Conservation (phyloP, 2,329 filamentous ascomycete species). For the Boeremia exigua region DNA sequence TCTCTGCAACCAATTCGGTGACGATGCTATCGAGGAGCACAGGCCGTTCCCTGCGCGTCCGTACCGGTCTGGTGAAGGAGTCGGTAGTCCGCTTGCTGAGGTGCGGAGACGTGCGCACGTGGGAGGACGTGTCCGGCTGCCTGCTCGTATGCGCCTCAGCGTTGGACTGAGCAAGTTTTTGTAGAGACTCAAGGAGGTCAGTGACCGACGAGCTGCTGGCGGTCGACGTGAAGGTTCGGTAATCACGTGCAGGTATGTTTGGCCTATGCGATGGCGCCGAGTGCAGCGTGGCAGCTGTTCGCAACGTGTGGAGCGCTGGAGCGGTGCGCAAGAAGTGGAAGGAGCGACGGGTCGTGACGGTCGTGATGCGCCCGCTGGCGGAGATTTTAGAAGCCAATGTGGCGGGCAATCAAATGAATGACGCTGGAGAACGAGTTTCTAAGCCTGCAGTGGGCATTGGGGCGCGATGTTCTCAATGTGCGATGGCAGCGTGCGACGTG, state of each 20-base stretch:
- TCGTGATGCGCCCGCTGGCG: slow-evolving; percentile 37
- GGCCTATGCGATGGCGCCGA: neutral
- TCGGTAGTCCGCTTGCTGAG: neutral
- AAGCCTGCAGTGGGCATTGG: slow-evolving; percentile 8
- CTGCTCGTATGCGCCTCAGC: neutral
- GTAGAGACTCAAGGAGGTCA: slow-evolving; percentile 1
- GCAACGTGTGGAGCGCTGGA: slow-evolving; percentile 1
- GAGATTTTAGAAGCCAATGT: slow-evolving; percentile 39
- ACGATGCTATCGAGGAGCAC: slow-evolving; percentile 13
- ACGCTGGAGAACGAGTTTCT: slow-evolving; percentile 6
- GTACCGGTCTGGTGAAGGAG: slow-evolving; percentile 1
- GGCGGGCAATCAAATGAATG: slow-evolving; percentile 21
- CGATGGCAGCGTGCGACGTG: neutral
- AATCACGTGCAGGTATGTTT: no score
- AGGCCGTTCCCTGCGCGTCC: neutral
- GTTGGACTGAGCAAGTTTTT: neutral
- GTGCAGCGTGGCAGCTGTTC: slow-evolving; percentile 8
- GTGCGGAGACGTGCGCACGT: neutral
- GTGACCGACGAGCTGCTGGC: neutral
- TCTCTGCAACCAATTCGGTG: neutral
- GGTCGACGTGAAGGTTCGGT: slow-evolving; percentile 6
- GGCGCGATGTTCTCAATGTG: neutral
- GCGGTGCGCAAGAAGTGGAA: slow-evolving; percentile 20
- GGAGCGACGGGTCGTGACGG: slow-evolving; percentile 24
- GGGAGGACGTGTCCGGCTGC: neutral